Evolutionary conservation across 345 rosid genomes (phyloP).

Genomic region (Brassica nigra): DNA sequence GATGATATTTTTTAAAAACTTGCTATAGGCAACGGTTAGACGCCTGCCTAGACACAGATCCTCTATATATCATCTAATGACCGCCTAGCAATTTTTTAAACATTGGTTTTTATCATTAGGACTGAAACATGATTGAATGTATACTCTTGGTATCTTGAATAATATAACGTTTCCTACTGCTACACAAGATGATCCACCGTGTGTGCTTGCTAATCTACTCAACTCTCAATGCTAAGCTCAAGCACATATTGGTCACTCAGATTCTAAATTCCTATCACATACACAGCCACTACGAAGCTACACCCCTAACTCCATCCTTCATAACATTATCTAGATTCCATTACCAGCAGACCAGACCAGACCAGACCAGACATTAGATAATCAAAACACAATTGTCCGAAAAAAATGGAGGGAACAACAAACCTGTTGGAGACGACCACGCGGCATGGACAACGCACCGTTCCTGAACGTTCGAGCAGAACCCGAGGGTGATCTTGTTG

Average conservation of each 20-base stretch:
- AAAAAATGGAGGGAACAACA: neutral
- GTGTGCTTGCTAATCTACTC: neutral
- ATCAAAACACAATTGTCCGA: neutral
- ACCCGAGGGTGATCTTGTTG: slow-evolving; percentile 88
- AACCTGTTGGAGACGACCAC: slow-evolving; percentile 97
- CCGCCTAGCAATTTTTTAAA: too few relatives aligned
- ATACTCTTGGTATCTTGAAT: slow-evolving; percentile 7
- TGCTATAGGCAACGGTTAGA: too few relatives aligned
- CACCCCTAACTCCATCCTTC: neutral
- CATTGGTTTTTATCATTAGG: neutral
- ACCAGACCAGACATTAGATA: neutral
- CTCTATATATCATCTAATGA: too few relatives aligned
- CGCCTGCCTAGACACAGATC: too few relatives aligned
- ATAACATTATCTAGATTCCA: slow-evolving; percentile 7
- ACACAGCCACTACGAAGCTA: neutral
- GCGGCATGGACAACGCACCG: slow-evolving; percentile 94
- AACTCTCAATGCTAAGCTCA: slow-evolving; percentile 5
- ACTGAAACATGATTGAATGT: neutral
- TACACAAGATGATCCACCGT: neutral
- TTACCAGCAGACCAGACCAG: neutral
- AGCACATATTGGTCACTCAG: neutral
- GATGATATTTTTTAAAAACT: too few relatives aligned
- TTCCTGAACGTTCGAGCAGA: slow-evolving; percentile 92
- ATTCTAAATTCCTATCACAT: neutral
- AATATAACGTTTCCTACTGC: neutral